A percentile compares a stretch with the other conserved stretches of the same genome.
phyloP scores from a whole-genome alignment of 805 yeast genomes.

The Saccharomycopsis lassenensis region DNA sequence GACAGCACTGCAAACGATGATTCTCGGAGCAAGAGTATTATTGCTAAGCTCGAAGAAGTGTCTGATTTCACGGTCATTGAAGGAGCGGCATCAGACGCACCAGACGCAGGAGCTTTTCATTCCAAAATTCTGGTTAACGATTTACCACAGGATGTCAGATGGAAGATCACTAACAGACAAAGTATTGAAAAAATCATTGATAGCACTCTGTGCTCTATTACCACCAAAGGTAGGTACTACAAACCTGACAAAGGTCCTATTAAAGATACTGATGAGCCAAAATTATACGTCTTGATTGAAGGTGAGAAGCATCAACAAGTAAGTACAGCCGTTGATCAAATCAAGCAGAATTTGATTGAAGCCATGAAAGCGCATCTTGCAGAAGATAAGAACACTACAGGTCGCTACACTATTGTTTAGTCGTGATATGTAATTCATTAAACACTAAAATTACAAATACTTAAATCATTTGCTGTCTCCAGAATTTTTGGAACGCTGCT shows the following conservation, averaged over 20 bases:
- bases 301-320: conserved; percentile 32
- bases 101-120: conserved; percentile 45
- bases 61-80: conserved; percentile 18
- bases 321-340: conserved; percentile 11
- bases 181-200: conserved; percentile 56
- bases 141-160: conserved; percentile 67
- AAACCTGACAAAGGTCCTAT: conserved; percentile 44
- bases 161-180: conserved; percentile 64
- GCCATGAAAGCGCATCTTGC: conserved; percentile 7
- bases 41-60: conserved; percentile 15
- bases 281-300: conserved; percentile 69
- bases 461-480: no score
- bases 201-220: conserved; percentile 62
- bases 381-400: conserved; percentile 4
- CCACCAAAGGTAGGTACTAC: conserved; percentile 71
- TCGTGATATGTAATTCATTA: background rate
- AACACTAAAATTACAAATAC: no score
- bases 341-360: conserved; percentile 14
- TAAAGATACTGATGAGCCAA: conserved; percentile 51
- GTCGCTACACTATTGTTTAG: conserved; percentile 9
- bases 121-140: conserved; percentile 75
- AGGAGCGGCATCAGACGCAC: conserved; percentile 39
- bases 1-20: conserved; percentile 1
- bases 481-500: no score
- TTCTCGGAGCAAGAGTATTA: conserved; percentile 20